These are phyloP conservation scores for Pestalotiopsis sp. DNA, from an alignment of 2,329 filamentous ascomycete species.

Conservation along the genomic window DNA sequence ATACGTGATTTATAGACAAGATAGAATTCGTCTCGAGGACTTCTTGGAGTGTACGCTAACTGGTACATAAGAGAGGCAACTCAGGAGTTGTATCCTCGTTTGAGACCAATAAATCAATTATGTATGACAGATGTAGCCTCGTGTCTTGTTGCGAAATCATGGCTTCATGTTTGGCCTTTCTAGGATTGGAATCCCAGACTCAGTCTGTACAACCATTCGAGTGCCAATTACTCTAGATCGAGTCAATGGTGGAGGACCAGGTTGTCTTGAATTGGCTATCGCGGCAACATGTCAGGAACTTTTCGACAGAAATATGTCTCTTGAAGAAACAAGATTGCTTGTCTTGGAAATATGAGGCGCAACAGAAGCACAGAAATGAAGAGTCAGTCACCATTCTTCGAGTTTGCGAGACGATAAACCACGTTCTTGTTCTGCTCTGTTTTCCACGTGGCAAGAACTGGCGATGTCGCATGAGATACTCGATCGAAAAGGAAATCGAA, in stretches of 20 bases:
- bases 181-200: neutral
- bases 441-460: neutral
- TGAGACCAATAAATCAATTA: neutral
- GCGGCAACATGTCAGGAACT: neutral
- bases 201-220: neutral
- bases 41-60: neutral
- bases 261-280: neutral
- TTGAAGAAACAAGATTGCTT: neutral
- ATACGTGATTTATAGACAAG: neutral
- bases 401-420: neutral
- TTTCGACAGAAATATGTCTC: neutral
- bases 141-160: neutral
- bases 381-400: neutral
- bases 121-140: neutral
- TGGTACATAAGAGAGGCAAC: neutral
- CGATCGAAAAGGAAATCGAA: neutral
- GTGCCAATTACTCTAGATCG: neutral
- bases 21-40: neutral
- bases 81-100: neutral
- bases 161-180: neutral
- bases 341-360: neutral
- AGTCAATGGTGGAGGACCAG: neutral
- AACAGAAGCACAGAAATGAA: neutral
- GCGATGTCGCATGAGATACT: neutral
- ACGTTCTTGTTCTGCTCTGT: neutral